Conservation (phyloP, 805 yeast species). For the Saccharomycopsis fodiens region DNA sequence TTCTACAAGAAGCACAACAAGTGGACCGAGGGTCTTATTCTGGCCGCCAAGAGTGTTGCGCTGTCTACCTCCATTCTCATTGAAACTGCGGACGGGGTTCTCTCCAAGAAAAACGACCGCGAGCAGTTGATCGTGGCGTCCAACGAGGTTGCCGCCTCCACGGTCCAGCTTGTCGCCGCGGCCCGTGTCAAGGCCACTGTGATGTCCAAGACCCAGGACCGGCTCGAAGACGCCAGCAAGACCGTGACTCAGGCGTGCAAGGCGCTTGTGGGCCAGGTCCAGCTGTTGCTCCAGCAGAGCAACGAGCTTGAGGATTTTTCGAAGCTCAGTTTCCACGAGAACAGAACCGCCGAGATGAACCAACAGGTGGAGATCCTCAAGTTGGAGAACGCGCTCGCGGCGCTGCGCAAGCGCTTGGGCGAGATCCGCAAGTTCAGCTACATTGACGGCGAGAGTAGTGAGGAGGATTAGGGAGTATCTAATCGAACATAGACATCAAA, state of each 20-base stretch:
- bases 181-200: conserved; percentile 78
- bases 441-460: conserved; percentile 50
- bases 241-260: conserved; percentile 73
- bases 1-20: conserved; percentile 81
- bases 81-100: conserved; percentile 79
- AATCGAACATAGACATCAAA: no score
- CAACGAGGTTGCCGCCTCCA: conserved; percentile 85
- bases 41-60: conserved; percentile 85
- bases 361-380: conserved; percentile 87
- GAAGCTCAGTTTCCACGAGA: conserved; percentile 65
- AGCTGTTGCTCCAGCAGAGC: conserved; percentile 40
- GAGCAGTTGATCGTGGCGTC: conserved; percentile 87
- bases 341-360: conserved; percentile 82
- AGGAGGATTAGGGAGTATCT: conserved; percentile 4
- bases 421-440: conserved; percentile 79
- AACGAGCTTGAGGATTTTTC: conserved; percentile 52
- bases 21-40: conserved; percentile 90
- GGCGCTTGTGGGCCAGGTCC: conserved; percentile 61
- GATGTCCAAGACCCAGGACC: conserved; percentile 69
- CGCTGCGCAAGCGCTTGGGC: conserved; percentile 75
- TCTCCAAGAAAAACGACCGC: conserved; percentile 53
- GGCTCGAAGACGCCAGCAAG: conserved; percentile 60
- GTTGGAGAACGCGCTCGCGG: conserved; percentile 61
- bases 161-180: conserved; percentile 88
- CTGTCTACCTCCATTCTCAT: conserved; percentile 75